Evolutionary conservation across 768 basidiomycete species (phyloP), one percentile per base, ranked within the genome.

Genomic region (Holtermanniella nyarrowii): DNA sequence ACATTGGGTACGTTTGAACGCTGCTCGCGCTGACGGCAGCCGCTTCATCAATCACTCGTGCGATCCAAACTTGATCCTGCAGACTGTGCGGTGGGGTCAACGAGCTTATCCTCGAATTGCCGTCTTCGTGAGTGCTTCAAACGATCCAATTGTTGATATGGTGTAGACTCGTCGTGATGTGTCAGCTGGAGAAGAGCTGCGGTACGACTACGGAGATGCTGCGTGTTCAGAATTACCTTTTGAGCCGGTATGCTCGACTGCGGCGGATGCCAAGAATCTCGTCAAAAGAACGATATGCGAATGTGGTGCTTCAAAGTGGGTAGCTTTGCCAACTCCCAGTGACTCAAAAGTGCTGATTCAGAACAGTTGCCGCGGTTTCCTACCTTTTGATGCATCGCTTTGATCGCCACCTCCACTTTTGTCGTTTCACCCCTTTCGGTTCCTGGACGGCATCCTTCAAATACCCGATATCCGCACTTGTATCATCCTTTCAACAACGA

Each of bases 1-100:
- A 73, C 50, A 53, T 71, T 11, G 65, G 62, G 24, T 56, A 16
- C 25, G 55, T 49, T 4, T 14, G 2, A 11, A 14, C 14, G 4
- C 7, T 10, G 21, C 4, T 20, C 41, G 26, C 5, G 26, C 16
- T 11, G 27, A 16, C 21, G 50, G 37, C 22, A 53, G 61, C 4
- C 54, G 70, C 21, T 72, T 62, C 47, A 39, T 71, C 47, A 71
- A 73, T 50, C 70, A 73, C 47, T 68, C 68, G 4, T 73, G 72
- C 52, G 61, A 67, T 1, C 61, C 69, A 16, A 71, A 68, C 46
- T 70, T 66, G 48, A 54, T 70, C 5, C 56, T 72, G 11, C 57
- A 63, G 21, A 50, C 63, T 5, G 67, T 72, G 2, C 46, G 60
- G 22, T 70, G 67, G 65, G 69, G 68, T 16, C 58, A 47, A 2